Evolutionary conservation across 495 filamentous ascomycete species (phyloP).

Genomic region (Thermochaetoides thermophila): DNA sequence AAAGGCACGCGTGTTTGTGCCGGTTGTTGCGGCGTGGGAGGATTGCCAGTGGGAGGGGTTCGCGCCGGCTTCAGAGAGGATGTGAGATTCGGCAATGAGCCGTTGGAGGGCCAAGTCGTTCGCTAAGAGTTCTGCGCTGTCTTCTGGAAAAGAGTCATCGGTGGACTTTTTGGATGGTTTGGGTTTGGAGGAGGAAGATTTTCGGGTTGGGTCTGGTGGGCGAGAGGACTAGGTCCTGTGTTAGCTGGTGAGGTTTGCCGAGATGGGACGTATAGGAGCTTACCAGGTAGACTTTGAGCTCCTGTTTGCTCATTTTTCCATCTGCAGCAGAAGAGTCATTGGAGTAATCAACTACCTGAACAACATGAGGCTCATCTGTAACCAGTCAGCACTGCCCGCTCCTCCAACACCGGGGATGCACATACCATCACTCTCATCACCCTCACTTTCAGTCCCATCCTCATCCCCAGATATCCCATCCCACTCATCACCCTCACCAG

Average conservation of each 20-base stretch:
- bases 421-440: too few species aligned
- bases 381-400: slow-evolving; percentile 1
- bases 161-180: too few species aligned
- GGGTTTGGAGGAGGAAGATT: slow-evolving; percentile 7
- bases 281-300: slow-evolving; percentile 71
- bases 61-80: slow-evolving; percentile 54
- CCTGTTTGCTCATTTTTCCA: slow-evolving; percentile 44
- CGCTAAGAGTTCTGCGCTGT: slow-evolving; percentile 47
- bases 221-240: slow-evolving; percentile 21
- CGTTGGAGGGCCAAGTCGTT: slow-evolving; percentile 87
- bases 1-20: slow-evolving; percentile 16
- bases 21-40: slow-evolving; percentile 8
- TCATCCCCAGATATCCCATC: too few species aligned
- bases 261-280: too few species aligned
- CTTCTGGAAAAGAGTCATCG: too few species aligned
- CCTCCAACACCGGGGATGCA: background rate
- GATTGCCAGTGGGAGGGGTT: slow-evolving; percentile 32
- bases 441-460: too few species aligned
- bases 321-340: slow-evolving; percentile 12
- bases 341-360: slow-evolving; percentile 56
- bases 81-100: slow-evolving; percentile 80
- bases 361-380: slow-evolving; percentile 8
- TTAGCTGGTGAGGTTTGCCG: too few species aligned
- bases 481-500: too few species aligned
- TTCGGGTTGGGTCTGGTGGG: slow-evolving; percentile 20